Conservation (phyloP, 2,329 filamentous ascomycete genomes). For the Fusarium sp. region DNA sequence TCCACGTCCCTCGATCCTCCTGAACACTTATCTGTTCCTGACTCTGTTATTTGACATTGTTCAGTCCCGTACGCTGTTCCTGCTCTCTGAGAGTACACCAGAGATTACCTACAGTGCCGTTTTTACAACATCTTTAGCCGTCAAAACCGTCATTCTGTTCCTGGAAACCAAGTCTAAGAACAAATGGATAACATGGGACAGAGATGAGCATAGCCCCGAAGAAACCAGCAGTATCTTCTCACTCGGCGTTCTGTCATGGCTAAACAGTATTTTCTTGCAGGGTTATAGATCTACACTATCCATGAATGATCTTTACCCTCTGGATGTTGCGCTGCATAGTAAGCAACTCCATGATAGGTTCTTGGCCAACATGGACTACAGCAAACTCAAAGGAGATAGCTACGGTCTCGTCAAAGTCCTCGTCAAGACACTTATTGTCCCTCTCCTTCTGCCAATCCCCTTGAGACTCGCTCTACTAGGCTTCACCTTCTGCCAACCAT, state of each 20-base stretch:
- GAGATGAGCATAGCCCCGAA: constrained; percentile 50
- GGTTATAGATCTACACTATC: constrained; percentile 49
- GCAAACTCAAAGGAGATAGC: neutral
- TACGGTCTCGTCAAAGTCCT: neutral
- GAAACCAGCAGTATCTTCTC: constrained; percentile 47
- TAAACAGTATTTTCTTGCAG: constrained; percentile 46
- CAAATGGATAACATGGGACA: constrained; percentile 50
- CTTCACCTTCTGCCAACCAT: neutral
- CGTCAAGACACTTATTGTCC: neutral
- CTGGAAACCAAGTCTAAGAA: constrained; percentile 52
- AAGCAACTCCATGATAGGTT: constrained; percentile 26
- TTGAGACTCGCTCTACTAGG: neutral
- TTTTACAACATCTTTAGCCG: constrained; percentile 46
- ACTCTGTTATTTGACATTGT: constrained; percentile 55
- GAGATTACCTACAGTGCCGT: constrained; percentile 41
- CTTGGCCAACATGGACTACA: constrained; percentile 32
- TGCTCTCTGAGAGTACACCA: constrained; percentile 38
- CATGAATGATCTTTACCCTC: constrained; percentile 47
- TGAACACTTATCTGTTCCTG: constrained; percentile 53
- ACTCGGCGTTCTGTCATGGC: constrained; percentile 48
- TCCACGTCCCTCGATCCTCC: constrained; percentile 53
- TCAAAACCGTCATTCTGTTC: constrained; percentile 49
- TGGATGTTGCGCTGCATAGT: constrained; percentile 40
- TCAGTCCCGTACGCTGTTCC: constrained; percentile 54
- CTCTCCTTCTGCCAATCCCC: neutral